phyloP scores from a whole-genome alignment of 148 eudicot genomes.

The Chenopodium quinoa region DNA sequence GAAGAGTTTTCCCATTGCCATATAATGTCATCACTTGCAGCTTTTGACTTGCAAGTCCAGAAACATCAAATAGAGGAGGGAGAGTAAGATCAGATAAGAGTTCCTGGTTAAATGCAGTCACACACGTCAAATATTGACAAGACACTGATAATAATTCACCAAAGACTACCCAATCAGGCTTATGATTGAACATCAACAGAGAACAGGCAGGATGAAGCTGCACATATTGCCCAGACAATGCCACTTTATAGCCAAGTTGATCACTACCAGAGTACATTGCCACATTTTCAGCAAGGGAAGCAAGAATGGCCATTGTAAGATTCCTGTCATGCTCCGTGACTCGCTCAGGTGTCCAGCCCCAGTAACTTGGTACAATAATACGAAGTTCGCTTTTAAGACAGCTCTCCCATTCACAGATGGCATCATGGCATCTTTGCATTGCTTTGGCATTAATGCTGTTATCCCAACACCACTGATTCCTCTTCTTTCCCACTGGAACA shows the following conservation, averaged over 20 bases:
- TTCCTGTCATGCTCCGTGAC: slow-evolving; percentile 45
- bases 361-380: slow-evolving; percentile 65
- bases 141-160: slow-evolving; percentile 61
- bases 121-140: slow-evolving; percentile 75
- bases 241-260: slow-evolving; percentile 85
- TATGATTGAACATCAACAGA: slow-evolving; percentile 55
- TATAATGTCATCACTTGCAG: slow-evolving; percentile 47
- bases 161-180: slow-evolving; percentile 91
- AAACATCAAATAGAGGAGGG: slow-evolving; percentile 64
- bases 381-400: slow-evolving; percentile 68
- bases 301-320: slow-evolving; percentile 61
- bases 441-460: slow-evolving; percentile 90
- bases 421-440: slow-evolving; percentile 80
- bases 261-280: slow-evolving; percentile 89
- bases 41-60: slow-evolving; percentile 47
- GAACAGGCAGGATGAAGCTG: slow-evolving; percentile 89
- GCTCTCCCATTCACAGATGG: slow-evolving; percentile 62
- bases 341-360: slow-evolving; percentile 64
- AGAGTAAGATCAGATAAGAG: slow-evolving; percentile 50
- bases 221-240: slow-evolving; percentile 65
- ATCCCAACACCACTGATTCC: slow-evolving; percentile 85
- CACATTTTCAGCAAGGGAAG: slow-evolving; percentile 70
- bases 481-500: slow-evolving; percentile 41
- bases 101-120: slow-evolving; percentile 59
- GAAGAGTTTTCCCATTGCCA: slow-evolving; percentile 55